Evolutionary conservation across 306 rosid species (phyloP).

Genomic region (Pterocarpus santalinus): DNA sequence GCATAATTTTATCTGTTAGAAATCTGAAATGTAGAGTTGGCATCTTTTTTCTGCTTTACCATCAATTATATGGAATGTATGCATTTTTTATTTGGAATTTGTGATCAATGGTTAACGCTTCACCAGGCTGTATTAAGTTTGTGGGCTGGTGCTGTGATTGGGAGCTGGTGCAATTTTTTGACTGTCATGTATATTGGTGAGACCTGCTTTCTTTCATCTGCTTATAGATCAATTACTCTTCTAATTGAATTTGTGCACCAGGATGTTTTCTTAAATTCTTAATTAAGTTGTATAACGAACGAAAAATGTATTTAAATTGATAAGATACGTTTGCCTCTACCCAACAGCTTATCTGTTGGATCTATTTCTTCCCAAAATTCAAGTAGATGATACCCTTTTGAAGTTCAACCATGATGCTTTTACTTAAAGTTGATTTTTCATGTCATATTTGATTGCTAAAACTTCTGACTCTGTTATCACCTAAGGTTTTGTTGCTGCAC

Average conservation of each 20-base stretch:
- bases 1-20: background rate
- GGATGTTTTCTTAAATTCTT: background rate
- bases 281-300: background rate
- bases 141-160: conserved; percentile 79
- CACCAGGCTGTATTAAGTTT: conserved; percentile 69
- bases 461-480: conserved; percentile 21
- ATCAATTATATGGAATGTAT: background rate
- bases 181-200: conserved; percentile 90
- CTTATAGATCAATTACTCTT: background rate
- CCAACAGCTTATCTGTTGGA: background rate
- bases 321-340: too few relatives aligned
- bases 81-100: conserved; percentile 19
- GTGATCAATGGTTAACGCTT: conserved; percentile 44
- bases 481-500: conserved; percentile 85
- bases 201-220: conserved; percentile 32
- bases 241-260: background rate
- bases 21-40: too few relatives aligned
- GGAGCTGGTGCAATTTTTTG: conserved; percentile 93
- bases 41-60: background rate
- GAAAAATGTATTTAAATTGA: background rate
- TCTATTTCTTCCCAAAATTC: conserved; percentile 6
- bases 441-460: conserved; percentile 27
- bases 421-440: background rate
- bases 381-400: conserved; percentile 1
- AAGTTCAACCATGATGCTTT: conserved; percentile 11